Conservation (phyloP, 2,329 filamentous ascomycete genomes). For the Alternaria triticina region DNA sequence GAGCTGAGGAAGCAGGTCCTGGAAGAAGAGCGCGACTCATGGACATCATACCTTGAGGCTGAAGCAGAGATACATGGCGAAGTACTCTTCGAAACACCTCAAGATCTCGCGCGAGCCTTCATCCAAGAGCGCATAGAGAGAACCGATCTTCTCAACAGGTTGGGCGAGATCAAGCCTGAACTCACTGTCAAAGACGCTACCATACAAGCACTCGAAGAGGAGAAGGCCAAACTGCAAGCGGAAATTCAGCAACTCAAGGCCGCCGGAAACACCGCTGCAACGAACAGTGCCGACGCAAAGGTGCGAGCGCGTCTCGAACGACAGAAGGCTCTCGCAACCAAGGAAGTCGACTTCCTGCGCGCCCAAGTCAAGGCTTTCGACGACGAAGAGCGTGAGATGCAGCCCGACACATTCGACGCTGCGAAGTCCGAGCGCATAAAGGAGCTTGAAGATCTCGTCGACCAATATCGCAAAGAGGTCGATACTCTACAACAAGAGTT, state of each 20-base stretch:
- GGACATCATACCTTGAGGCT: conserved; percentile 82
- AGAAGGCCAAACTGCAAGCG: conserved; percentile 67
- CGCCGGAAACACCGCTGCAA: conserved; percentile 48
- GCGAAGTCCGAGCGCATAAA: conserved; percentile 75
- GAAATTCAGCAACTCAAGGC: conserved; percentile 75
- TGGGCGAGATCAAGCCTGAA: conserved; percentile 82
- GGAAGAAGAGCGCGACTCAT: conserved; percentile 85
- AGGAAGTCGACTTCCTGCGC: conserved; percentile 92
- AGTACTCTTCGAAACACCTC: conserved; percentile 83
- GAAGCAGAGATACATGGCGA: conserved; percentile 66
- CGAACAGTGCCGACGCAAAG: conserved; percentile 64
- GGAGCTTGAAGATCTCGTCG: conserved; percentile 84
- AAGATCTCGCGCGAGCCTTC: conserved; percentile 83
- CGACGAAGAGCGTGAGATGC: conserved; percentile 84
- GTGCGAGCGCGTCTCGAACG: conserved; percentile 78
- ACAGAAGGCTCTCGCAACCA: conserved; percentile 82
- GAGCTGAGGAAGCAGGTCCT: conserved; percentile 83
- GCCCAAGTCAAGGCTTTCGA: conserved; percentile 89
- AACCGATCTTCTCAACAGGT: conserved; percentile 77
- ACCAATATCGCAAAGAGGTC: conserved; percentile 83
- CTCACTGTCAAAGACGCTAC: conserved; percentile 76
- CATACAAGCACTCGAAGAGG: conserved; percentile 73
- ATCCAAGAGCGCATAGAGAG: conserved; percentile 82
- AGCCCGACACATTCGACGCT: conserved; percentile 78
- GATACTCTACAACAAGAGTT: conserved; percentile 76